Evolutionary conservation across 139 green algal species (phyloP).

Genomic region (Gonium pectorale): DNA sequence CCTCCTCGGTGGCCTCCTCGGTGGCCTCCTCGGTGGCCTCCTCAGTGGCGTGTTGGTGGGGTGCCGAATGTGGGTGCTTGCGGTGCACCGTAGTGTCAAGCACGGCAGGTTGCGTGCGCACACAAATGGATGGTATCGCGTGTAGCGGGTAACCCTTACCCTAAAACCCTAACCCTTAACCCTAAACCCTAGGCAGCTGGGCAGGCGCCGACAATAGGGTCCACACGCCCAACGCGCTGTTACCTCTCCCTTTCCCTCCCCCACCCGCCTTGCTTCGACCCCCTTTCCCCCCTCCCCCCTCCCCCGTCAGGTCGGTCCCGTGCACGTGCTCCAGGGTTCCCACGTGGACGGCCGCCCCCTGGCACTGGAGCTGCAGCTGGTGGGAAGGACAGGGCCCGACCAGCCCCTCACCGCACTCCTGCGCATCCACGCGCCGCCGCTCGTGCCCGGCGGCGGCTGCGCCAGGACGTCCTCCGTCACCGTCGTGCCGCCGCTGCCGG

Average conservation of each 20-base stretch:
- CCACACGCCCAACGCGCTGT: too few species aligned
- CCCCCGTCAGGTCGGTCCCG: constrained; percentile 6
- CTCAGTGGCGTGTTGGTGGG: too few species aligned
- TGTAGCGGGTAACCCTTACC: too few species aligned
- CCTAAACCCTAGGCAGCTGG: too few species aligned
- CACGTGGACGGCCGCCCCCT: constrained; percentile 30
- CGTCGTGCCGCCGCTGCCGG: neutral
- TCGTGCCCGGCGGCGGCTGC: neutral
- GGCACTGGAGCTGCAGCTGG: constrained; percentile 3
- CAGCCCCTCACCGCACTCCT: constrained; percentile 10
- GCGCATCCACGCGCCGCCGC: neutral
- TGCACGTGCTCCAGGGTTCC: constrained; percentile 12
- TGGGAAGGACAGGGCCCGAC: neutral
- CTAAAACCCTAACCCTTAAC: too few species aligned
- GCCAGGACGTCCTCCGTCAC: neutral
- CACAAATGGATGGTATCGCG: too few species aligned
- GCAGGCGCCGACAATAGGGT: too few species aligned
- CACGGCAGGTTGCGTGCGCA: too few species aligned
- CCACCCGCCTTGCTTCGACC: neutral
- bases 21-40: too few species aligned
- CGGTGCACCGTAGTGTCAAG: too few species aligned
- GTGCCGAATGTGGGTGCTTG: too few species aligned
- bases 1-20: too few species aligned
- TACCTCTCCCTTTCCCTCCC: neutral
- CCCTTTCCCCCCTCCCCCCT: neutral